Evolutionary conservation across 805 yeast species (phyloP).

Genomic region (Brettanomyces sp.): DNA sequence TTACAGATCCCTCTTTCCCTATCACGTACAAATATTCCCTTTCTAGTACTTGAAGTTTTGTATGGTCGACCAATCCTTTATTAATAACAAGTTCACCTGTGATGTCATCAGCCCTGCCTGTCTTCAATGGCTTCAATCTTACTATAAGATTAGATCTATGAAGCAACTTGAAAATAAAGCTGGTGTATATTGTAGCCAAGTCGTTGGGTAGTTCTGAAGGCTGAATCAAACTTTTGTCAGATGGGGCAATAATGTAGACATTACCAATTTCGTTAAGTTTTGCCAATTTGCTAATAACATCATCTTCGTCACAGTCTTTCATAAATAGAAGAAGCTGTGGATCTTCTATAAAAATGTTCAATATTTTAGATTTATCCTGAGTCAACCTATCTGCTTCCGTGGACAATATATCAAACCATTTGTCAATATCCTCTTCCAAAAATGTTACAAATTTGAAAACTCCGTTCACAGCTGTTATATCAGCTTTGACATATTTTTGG

Average conservation of each 20-base stretch:
- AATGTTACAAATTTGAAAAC: slow-evolving; percentile 31
- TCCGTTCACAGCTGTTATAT: slow-evolving; percentile 5
- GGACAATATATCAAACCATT: slow-evolving; percentile 16
- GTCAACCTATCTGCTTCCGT: slow-evolving; percentile 13
- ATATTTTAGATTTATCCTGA: slow-evolving; percentile 8
- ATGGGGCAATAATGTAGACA: slow-evolving; percentile 13
- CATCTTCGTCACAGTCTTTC: slow-evolving; percentile 1
- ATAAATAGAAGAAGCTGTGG: slow-evolving; percentile 22
- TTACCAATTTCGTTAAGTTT: slow-evolving; percentile 13
- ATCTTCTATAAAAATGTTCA: slow-evolving; percentile 18
- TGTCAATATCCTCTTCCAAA: slow-evolving; percentile 22
- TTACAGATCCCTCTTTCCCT: slow-evolving; percentile 43
- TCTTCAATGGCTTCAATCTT: slow-evolving; percentile 56
- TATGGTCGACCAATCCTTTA: slow-evolving; percentile 31
- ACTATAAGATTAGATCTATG: slow-evolving; percentile 45
- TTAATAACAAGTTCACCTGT: slow-evolving; percentile 62
- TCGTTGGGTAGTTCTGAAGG: slow-evolving; percentile 11
- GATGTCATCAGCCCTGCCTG: slow-evolving; percentile 77
- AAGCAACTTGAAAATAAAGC: slow-evolving; percentile 36
- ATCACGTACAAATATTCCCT: slow-evolving; percentile 55
- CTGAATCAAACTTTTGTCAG: slow-evolving; percentile 15
- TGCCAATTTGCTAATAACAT: slow-evolving; percentile 12
- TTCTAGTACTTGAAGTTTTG: slow-evolving; percentile 31
- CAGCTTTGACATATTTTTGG: slow-evolving; percentile 27
- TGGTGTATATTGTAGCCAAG: slow-evolving; percentile 29